Evolutionary conservation across 768 basidiomycete genomes (phyloP), one percentile per base, ranked within the genome.

Genomic region (Galerina sulciceps): DNA sequence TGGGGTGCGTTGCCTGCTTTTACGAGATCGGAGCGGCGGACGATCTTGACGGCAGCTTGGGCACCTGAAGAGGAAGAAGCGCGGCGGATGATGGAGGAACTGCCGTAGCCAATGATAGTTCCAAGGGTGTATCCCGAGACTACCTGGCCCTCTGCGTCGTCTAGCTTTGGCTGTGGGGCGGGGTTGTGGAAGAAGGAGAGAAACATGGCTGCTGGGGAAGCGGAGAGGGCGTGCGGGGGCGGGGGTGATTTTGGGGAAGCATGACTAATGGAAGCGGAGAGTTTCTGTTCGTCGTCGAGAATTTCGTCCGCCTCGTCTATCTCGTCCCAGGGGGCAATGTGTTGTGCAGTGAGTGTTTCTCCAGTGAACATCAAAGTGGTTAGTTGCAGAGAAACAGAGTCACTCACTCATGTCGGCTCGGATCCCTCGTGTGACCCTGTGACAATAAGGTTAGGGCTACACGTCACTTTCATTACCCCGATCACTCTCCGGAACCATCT

Each of bases 1-100:
- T 76, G 68, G 22, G 73, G 65, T 2, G 86, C 75, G 59, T 88
- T 75, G 2, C 73, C 71, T 60, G 85, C 82, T 61, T 81, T 83
- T 59, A 77, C 75, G 35, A 87, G 64, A 53, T 88, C 85, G 15
- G 83, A 75, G 46, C 81, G 80, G 18, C 83, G 81, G 40, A 96
- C 83, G 63, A 95, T 91, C 72, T 96, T 96, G 73, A 95, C 88
- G 8, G 94, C 94, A 45, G 89, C 86, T 2, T 85, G 76, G 45
- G 81, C 81, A 34, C 87, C 91, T 1, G 89, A 87, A 3, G 81
- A 72, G 6, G 85, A 79, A 9, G 74, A 84, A 1, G 89, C 94
- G 6, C 84, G 83, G 52, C 90, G 77, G 58, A 96, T 91, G 58
- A 85, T 86, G 13, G 93, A 93, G 70, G 93, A 93, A 6, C 86